Base-by-base conservation (phyloP, 768 basidiomycete genomes). In the Rhizopogon vinicolor region DNA sequence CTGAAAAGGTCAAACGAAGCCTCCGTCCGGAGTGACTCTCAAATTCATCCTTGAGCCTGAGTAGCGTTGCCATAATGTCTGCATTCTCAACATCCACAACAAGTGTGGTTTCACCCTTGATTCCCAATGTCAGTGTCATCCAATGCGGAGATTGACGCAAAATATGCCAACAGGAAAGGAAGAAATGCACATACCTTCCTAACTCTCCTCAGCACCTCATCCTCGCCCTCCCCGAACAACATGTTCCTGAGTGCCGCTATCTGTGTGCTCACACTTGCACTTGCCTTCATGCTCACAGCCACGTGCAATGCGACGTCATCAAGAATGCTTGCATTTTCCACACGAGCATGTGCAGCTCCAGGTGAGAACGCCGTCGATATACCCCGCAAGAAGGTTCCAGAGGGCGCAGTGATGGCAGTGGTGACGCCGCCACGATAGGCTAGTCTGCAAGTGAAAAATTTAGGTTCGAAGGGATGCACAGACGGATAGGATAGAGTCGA, bases 361-460 rank as follows among this genome's bases (percentile, higher is more conserved):
- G 84, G 81, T 9, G 79, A 76, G 65, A 88, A 87, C 0, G 83
- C 78, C 12, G 77, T 74, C 1, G 86, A 88, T 37, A 87, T 60
- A 10, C 89, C 89, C 19, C 74, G 71, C 61, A 90, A 77, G 40
- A 87, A 68, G 2, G 55, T 54, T 13, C 74, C 76, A 29, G 74
- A 62, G 3, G 82, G 74, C 41, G 73, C 78, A 4, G 77, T 74
- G 7, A 88, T 82, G 29, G 81, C 84, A 1, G 78, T 68, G 1
- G 86, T 86, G 2, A 91, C 83, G 5, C 89, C 89, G 7, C 80
- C 75, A 54, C 81, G 80, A 65, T 83, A 84, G 2, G 88, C 87
- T 29, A 80, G 72, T 45, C 87, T 89, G 56, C 12, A 33, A 18
- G 42, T n/a, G 40, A 46, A 19, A 13, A 9, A 3, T 7, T 33